Percentiles rank a stretch among this genome's conserved stretches.
These are phyloP conservation scores for Cercospora zeae-maydis DNA, from an alignment of 2,329 filamentous ascomycete species.

Conservation along the genomic window DNA sequence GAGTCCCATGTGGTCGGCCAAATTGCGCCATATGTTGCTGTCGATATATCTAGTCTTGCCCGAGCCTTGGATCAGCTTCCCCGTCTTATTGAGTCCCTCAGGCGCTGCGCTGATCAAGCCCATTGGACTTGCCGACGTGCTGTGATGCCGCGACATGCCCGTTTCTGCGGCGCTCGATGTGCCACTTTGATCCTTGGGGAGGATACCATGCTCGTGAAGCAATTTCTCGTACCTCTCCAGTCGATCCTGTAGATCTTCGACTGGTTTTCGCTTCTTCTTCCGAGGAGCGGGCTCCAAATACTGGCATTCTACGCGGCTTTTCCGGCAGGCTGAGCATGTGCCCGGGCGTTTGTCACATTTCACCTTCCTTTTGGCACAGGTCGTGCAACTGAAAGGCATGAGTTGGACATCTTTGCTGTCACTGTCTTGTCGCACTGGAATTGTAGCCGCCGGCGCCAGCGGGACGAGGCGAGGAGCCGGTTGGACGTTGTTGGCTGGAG, in stretches of 20 bases:
- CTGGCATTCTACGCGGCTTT: conserved; percentile 38
- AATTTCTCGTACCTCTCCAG: conserved; percentile 43
- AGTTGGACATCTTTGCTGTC: conserved; percentile 11
- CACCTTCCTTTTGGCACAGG: conserved; percentile 40
- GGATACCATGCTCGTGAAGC: conserved; percentile 37
- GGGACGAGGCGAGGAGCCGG: conserved; percentile 13
- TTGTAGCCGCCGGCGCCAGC: conserved; percentile 20
- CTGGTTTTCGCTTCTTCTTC: conserved; percentile 39
- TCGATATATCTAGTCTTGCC: conserved; percentile 46
- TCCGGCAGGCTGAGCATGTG: conserved; percentile 37
- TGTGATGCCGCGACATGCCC: background rate
- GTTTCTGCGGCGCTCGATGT: background rate
- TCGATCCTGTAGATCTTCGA: conserved; percentile 35
- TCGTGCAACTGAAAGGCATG: conserved; percentile 35
- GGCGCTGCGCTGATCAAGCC: background rate
- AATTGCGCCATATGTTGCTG: conserved; percentile 34
- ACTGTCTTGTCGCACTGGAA: conserved; percentile 8
- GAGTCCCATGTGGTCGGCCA: conserved; percentile 31
- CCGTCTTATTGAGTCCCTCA: background rate
- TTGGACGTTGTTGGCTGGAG: background rate
- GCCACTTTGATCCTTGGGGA: conserved; percentile 19
- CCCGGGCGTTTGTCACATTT: conserved; percentile 34
- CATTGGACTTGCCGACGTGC: background rate
- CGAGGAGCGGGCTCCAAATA: conserved; percentile 43
- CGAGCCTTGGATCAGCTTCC: conserved; percentile 26